Percentiles rank a stretch among this genome's conserved stretches.
These are phyloP conservation scores for Solanum pinnatisectum DNA, from an alignment of 257 asterid species.

Conservation along the genomic window DNA sequence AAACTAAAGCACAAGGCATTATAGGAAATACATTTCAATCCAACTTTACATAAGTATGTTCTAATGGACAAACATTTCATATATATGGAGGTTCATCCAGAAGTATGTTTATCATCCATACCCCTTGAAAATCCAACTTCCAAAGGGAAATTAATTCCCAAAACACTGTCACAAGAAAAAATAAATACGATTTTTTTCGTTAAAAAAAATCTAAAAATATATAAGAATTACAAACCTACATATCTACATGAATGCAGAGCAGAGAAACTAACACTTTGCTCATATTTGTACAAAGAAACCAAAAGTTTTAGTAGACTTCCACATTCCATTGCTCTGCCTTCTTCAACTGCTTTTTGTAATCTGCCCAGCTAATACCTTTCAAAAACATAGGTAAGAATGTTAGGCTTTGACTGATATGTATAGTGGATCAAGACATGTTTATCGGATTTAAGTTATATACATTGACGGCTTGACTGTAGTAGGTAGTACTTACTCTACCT, in stretches of 20 bases:
- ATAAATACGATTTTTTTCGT: neutral
- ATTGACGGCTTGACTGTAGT: neutral
- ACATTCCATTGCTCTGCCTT: slow-evolving; percentile 89
- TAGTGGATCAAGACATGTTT: neutral
- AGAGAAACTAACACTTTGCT: slow-evolving; percentile 2
- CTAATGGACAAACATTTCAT: neutral
- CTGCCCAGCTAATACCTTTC: slow-evolving; percentile 79
- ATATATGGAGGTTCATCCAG: neutral
- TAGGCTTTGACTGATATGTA: neutral
- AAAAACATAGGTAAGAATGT: neutral
- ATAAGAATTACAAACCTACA: slow-evolving; percentile 12
- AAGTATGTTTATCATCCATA: neutral
- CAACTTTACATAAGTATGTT: neutral
- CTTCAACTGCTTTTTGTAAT: slow-evolving; percentile 78
- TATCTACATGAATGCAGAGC: slow-evolving; percentile 32
- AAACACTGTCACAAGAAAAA: neutral
- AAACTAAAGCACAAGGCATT: neutral
- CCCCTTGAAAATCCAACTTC: slow-evolving; percentile 32
- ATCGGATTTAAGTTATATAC: neutral
- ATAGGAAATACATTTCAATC: neutral
- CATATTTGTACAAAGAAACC: slow-evolving; percentile 35
- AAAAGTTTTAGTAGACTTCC: slow-evolving; percentile 67
- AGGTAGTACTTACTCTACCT: neutral
- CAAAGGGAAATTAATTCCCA: slow-evolving; percentile 2
- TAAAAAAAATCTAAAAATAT: neutral